Evolutionary conservation across 2,329 filamentous ascomycete species (phyloP).

Genomic region (Aspergillus felis): DNA sequence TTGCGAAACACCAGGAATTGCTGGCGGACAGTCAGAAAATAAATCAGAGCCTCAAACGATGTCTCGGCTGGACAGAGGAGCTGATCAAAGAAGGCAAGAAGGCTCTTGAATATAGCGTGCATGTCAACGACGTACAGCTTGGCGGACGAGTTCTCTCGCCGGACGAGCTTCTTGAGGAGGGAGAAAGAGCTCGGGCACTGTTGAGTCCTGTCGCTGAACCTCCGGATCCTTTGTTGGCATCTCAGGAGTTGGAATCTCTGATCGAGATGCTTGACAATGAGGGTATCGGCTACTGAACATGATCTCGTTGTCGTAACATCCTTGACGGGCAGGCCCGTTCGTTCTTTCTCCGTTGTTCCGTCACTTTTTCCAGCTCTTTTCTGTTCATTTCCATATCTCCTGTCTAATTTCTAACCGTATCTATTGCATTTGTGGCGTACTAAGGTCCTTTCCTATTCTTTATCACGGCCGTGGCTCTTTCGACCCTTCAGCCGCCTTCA

Average conservation of each 20-base stretch:
- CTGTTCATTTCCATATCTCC: not conserved
- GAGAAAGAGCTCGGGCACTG: constrained; percentile 29
- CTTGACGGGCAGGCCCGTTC: not conserved
- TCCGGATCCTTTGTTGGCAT: not conserved
- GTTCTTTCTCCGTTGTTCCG: not conserved
- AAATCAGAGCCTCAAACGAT: constrained; percentile 88
- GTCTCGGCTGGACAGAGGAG: constrained; percentile 83
- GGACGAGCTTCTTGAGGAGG: constrained; percentile 55
- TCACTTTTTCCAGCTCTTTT: not conserved
- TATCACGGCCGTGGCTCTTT: not conserved
- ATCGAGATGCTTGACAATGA: not conserved
- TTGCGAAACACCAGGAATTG: constrained; percentile 83
- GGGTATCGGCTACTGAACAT: not conserved
- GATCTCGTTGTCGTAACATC: not conserved
- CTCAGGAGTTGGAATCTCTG: not conserved
- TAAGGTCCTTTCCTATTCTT: constrained; percentile 13
- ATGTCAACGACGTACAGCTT: constrained; percentile 72
- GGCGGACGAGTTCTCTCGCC: constrained; percentile 73
- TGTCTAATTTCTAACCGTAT: not conserved
- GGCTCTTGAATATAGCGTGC: constrained; percentile 78
- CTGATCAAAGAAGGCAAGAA: constrained; percentile 85
- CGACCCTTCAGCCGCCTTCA: too few species aligned
- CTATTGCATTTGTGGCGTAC: not conserved
- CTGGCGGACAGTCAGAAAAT: constrained; percentile 89
- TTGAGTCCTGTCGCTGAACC: constrained; percentile 25